Evolutionary conservation across 1,284 basidiomycete genomes (phyloP).

Genomic region (Irpex rosettiformis): DNA sequence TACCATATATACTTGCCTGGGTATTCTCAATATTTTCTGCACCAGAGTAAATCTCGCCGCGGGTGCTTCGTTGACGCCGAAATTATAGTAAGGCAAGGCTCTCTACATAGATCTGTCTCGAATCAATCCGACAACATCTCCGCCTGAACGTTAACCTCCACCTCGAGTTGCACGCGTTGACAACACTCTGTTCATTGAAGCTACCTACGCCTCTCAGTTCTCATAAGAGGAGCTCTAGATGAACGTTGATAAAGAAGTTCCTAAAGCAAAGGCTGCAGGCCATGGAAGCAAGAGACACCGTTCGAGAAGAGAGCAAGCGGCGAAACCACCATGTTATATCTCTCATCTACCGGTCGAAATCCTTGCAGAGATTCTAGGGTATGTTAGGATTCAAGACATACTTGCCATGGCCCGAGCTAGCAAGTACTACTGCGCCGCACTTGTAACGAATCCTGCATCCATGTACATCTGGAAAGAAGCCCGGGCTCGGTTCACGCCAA

Average conservation of each 20-base stretch:
- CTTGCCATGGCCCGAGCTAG: conserved; percentile 46
- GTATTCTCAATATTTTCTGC: neutral
- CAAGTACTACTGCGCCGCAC: conserved; percentile 42
- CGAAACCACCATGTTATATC: conserved; percentile 15
- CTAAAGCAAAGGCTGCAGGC: neutral
- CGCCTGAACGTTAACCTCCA: too few species aligned
- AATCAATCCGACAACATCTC: too few species aligned
- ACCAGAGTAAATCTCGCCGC: too few species aligned
- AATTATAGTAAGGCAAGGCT: too few species aligned
- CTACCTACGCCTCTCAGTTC: too few species aligned
- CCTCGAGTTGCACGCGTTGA: too few species aligned
- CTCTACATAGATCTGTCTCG: too few species aligned
- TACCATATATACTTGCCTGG: conserved; percentile 1
- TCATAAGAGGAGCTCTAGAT: too few species aligned
- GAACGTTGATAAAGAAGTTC: too few species aligned
- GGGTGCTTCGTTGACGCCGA: too few species aligned
- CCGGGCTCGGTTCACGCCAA: conserved; percentile 32
- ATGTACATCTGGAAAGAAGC: conserved; percentile 49
- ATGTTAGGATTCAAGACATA: conserved; percentile 36
- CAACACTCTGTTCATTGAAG: too few species aligned
- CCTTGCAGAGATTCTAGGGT: conserved; percentile 40
- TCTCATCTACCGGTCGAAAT: conserved; percentile 40
- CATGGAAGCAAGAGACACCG: neutral
- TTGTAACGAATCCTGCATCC: conserved; percentile 37
- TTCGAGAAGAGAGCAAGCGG: neutral